Conservation (phyloP, 139 green algal species). For the Nannochloris sp. region DNA sequence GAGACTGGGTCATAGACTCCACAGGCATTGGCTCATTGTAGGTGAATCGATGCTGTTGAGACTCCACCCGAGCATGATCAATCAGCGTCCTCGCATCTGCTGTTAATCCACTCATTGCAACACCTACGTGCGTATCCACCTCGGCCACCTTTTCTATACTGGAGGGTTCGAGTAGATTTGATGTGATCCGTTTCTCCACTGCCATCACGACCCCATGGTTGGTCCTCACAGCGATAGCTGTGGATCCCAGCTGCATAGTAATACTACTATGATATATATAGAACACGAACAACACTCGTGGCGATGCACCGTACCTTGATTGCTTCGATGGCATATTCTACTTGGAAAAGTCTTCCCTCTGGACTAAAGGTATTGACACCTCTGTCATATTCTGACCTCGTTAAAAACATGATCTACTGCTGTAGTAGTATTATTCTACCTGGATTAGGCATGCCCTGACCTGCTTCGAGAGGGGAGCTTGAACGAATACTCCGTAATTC, state of each 20-base stretch:
- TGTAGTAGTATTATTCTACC: too few species aligned
- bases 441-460: too few species aligned
- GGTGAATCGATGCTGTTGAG: constrained; percentile 92
- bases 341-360: constrained; percentile 92
- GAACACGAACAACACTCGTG: background rate
- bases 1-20: constrained; percentile 75
- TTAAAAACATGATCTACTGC: constrained; percentile 47
- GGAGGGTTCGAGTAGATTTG: constrained; percentile 68
- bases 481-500: too few species aligned
- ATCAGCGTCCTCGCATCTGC: constrained; percentile 94
- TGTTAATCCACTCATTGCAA: constrained; percentile 94
- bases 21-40: constrained; percentile 98
- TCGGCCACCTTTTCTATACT: constrained; percentile 96
- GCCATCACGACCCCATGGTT: constrained; percentile 87
- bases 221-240: constrained; percentile 89
- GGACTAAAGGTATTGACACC: constrained; percentile 93
- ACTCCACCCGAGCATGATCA: constrained; percentile 90
- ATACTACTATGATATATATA: background rate
- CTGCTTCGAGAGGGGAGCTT: too few species aligned
- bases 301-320: constrained; percentile 75
- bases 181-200: constrained; percentile 97
- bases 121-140: constrained; percentile 92
- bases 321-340: constrained; percentile 98
- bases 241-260: constrained; percentile 82
- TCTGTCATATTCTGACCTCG: constrained; percentile 91